Evolutionary conservation across 2,329 filamentous ascomycete genomes (phyloP), one percentile per base, ranked within the genome.

Genomic region (Monilinia aucupariae): DNA sequence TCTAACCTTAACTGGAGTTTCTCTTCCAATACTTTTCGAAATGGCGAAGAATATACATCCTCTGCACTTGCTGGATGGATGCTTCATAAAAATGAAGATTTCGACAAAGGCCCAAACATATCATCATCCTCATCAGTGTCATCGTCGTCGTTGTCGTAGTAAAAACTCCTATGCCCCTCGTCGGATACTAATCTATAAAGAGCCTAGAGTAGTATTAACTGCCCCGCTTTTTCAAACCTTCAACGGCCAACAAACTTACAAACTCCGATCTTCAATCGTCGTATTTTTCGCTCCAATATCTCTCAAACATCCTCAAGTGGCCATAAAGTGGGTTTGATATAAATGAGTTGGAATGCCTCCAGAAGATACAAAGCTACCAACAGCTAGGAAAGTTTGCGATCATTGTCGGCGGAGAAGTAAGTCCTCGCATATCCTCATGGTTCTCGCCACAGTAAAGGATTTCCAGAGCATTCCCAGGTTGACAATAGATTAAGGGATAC

Each of bases 351-450:
- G 64, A 61, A 73, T 73, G 70, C 68, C 71, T 64, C 65, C 70
- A 64, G 70, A 70, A 64, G 25, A 17, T 34, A 45, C 56, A 48
- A 66, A 49, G 32, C 71, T 68, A 61, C 55, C 62, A 32, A 62
- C 60, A 15, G 67, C 65, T 22, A 74, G 77, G 45, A 78, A 74
- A 37, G 78, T 79, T 41, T 80, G 78, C 68, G 78, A 80, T 64
- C 76, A 79, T 66, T 80, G 78, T 68, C 75, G 78, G 60, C 71
- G 76, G 67, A 73, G 78, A 67, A 72, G 78, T 78, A 74, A 65
- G 77, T 73, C 49, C 48, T 56, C 12, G 37, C 50, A 48, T 15
- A 27, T 34, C 22, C 45, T 45, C 34, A 22, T 45, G 20, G 15
- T 50, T 9, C 25, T 51, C 32, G 41, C 8, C 34, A 17, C 25